These are phyloP conservation scores for Arabis alpina DNA, from an alignment of 345 rosid species.

Conservation along the genomic window DNA sequence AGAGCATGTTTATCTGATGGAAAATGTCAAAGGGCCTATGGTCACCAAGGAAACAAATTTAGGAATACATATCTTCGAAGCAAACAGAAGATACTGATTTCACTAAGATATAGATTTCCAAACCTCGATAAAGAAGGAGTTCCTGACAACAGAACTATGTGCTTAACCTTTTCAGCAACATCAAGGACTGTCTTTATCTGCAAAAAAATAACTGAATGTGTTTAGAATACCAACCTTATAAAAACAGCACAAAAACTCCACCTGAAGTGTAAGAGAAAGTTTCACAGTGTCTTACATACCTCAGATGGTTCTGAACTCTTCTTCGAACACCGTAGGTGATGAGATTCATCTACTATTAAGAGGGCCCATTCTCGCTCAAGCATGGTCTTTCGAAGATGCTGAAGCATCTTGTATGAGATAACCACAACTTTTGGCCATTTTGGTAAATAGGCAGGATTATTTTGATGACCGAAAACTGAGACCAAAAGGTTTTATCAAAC, in stretches of 20 bases:
- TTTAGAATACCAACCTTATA: slow-evolving; percentile 28
- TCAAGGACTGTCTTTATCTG: slow-evolving; percentile 85
- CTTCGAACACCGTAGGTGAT: slow-evolving; percentile 80
- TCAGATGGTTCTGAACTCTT: slow-evolving; percentile 72
- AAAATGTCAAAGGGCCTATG: slow-evolving; percentile 95
- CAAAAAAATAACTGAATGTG: slow-evolving; percentile 27
- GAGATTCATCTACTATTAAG: slow-evolving; percentile 94
- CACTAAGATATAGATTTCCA: slow-evolving; percentile 32
- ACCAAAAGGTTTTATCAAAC: slow-evolving; percentile 29
- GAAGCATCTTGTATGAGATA: slow-evolving; percentile 90
- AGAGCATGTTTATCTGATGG: slow-evolving; percentile 91
- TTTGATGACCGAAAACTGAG: slow-evolving; percentile 87
- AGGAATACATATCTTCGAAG: slow-evolving; percentile 27
- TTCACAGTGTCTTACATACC: slow-evolving; percentile 50
- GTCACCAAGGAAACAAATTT: slow-evolving; percentile 54
- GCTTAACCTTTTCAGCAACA: slow-evolving; percentile 77
- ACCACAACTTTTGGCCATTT: slow-evolving; percentile 86
- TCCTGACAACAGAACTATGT: slow-evolving; percentile 80
- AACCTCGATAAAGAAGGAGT: slow-evolving; percentile 99
- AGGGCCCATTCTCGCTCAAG: slow-evolving; percentile 81
- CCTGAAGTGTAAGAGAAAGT: slow-evolving; percentile 26
- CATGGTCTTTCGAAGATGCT: slow-evolving; percentile 70
- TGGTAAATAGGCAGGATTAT: slow-evolving; percentile 69
- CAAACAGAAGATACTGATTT: slow-evolving; percentile 20
- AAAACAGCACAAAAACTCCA: slow-evolving; percentile 16